These are phyloP conservation scores for Strigomonas culicis DNA, from an alignment of 208 protist genomes.

Conservation along the genomic window DNA sequence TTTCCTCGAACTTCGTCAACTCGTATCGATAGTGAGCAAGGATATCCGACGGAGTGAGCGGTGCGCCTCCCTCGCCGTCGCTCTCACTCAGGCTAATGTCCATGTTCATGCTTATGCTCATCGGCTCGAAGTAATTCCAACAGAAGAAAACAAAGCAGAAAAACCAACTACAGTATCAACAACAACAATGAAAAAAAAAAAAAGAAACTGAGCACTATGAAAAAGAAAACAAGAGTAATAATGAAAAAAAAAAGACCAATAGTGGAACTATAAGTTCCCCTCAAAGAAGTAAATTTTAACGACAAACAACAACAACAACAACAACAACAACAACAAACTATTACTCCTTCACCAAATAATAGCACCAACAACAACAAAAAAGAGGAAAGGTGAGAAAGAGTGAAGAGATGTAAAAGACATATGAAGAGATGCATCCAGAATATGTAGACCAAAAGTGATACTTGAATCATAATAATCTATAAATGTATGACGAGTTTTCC, in stretches of 20 bases:
- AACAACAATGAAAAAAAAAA: background rate
- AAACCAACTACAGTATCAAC: slow-evolving; percentile 13
- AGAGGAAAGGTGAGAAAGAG: slow-evolving; percentile 16
- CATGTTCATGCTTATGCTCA: background rate
- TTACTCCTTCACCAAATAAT: too few species aligned
- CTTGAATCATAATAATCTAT: too few species aligned
- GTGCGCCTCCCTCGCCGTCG: background rate
- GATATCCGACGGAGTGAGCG: slow-evolving; percentile 17
- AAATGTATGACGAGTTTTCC: too few species aligned
- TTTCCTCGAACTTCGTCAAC: slow-evolving; percentile 61
- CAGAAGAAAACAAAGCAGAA: background rate
- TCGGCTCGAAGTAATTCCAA: background rate
- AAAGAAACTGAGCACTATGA: background rate
- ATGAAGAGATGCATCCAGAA: background rate
- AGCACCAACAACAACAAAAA: slow-evolving; percentile 6
- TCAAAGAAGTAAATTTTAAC: background rate
- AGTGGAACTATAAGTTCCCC: background rate
- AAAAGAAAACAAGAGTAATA: slow-evolving; percentile 5
- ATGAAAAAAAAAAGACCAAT: slow-evolving; percentile 2
- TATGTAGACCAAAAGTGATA: background rate
- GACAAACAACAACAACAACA: background rate
- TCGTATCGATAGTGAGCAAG: slow-evolving; percentile 21
- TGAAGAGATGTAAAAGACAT: background rate
- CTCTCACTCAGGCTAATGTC: too few species aligned
- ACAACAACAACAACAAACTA: too few species aligned